These are phyloP conservation scores for Fusarium miscanthi DNA, from an alignment of 2,329 filamentous ascomycete species.

Conservation along the genomic window DNA sequence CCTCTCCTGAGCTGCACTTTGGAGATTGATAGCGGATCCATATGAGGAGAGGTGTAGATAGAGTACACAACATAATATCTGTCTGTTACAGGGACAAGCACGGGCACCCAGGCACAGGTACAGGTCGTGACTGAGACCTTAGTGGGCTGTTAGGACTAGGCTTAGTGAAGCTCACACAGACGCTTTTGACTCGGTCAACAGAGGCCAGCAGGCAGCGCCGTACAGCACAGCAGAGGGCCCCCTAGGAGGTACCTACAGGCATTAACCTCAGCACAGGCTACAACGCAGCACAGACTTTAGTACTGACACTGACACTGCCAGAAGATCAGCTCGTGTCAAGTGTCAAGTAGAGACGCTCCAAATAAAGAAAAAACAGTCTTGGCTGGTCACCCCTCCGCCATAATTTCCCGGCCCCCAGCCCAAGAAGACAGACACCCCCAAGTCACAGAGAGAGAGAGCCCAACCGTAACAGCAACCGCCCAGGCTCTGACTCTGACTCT, in stretches of 20 bases:
- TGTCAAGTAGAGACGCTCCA: slow-evolving; percentile 27
- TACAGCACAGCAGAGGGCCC: neutral
- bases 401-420: slow-evolving; percentile 45
- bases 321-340: slow-evolving; percentile 34
- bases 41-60: slow-evolving; percentile 18
- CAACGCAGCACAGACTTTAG: neutral
- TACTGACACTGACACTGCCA: slow-evolving; percentile 19
- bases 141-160: slow-evolving; percentile 24
- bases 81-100: slow-evolving; percentile 34
- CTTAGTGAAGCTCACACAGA: slow-evolving; percentile 34
- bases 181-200: slow-evolving; percentile 15
- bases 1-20: slow-evolving; percentile 36
- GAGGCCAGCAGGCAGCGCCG: neutral
- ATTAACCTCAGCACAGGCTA: slow-evolving; percentile 2
- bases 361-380: slow-evolving; percentile 43
- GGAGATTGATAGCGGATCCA: slow-evolving; percentile 35
- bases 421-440: slow-evolving; percentile 27
- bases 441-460: neutral
- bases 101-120: slow-evolving; percentile 26
- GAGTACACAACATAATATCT: slow-evolving; percentile 12
- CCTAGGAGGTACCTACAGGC: neutral
- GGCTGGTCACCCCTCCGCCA: slow-evolving; percentile 40
- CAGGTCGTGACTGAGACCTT: slow-evolving; percentile 22
- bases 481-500: slow-evolving; percentile 25
- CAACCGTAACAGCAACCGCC: slow-evolving; percentile 4